phyloP scores from a whole-genome alignment of 2,329 filamentous ascomycete genomes.

The Clonostachys byssicola region DNA sequence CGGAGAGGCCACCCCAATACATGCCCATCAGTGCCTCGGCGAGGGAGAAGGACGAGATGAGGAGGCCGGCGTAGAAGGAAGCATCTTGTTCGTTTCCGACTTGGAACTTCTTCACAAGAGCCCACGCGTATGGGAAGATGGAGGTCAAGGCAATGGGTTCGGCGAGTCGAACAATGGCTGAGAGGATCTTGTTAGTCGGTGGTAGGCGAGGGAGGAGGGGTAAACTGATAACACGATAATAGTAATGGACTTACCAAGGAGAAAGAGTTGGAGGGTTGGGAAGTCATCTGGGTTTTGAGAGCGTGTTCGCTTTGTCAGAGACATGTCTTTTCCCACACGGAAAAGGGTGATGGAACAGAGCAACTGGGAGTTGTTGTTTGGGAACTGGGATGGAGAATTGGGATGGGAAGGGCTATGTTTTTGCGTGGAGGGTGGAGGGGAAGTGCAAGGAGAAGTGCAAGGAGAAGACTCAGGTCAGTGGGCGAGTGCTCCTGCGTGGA shows the following conservation, averaged over 20 bases:
- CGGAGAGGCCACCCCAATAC: constrained; percentile 82
- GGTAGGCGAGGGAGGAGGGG: not conserved
- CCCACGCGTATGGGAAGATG: constrained; percentile 90
- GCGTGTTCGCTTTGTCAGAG: constrained; percentile 43
- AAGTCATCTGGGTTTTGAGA: constrained; percentile 68
- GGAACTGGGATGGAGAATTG: not conserved
- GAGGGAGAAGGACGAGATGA: constrained; percentile 82
- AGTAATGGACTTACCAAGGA: constrained; percentile 62
- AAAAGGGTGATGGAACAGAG: constrained; percentile 30
- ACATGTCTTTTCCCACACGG: constrained; percentile 34
- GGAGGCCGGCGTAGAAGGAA: constrained; percentile 81
- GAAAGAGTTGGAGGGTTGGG: constrained; percentile 75
- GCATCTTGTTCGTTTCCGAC: constrained; percentile 71
- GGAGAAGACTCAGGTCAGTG: no score
- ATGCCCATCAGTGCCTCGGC: constrained; percentile 81
- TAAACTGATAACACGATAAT: not conserved
- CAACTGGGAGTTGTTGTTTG: not conserved
- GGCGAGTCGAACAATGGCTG: constrained; percentile 87
- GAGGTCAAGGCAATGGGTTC: constrained; percentile 91
- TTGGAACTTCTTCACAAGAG: constrained; percentile 72
- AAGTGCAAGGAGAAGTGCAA: no score
- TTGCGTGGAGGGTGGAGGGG: no score
- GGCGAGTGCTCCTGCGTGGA: not conserved
- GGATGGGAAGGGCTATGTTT: not conserved
- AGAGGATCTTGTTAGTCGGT: constrained; percentile 6